These are phyloP conservation scores for Cadophora sp. DNA, from an alignment of 2,329 filamentous ascomycete genomes.

Conservation along the genomic window DNA sequence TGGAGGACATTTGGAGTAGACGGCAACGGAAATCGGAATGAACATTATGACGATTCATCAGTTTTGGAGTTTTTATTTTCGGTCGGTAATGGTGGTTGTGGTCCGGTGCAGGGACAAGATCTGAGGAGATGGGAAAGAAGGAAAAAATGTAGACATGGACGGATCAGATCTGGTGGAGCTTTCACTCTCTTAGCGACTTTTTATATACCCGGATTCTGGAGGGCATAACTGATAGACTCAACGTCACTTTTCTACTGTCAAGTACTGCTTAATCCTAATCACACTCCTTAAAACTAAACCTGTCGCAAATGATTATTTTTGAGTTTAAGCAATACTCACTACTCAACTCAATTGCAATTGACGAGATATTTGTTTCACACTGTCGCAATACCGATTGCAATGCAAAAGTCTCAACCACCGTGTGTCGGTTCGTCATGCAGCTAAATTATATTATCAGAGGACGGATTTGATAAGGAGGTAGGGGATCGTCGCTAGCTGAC, in stretches of 20 bases:
- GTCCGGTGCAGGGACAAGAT: not conserved
- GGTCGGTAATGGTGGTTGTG: not conserved
- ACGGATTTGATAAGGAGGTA: too few species aligned
- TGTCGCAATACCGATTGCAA: too few species aligned
- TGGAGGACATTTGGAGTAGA: not conserved
- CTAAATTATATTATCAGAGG: too few species aligned
- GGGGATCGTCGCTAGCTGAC: too few species aligned
- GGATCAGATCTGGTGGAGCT: not conserved
- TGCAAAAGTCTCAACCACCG: too few species aligned
- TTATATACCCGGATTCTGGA: constrained; percentile 16
- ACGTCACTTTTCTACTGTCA: constrained; percentile 11
- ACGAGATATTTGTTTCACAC: too few species aligned
- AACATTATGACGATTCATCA: constrained; percentile 6
- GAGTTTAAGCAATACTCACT: too few species aligned
- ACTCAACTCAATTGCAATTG: too few species aligned
- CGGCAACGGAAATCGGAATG: constrained; percentile 5
- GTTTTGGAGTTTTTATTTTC: constrained; percentile 1
- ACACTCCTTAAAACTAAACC: not conserved
- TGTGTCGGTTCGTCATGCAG: too few species aligned
- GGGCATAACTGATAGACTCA: constrained; percentile 12
- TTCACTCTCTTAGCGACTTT: constrained; percentile 15
- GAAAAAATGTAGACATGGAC: not conserved
- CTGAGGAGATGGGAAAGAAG: not conserved
- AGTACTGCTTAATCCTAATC: constrained; percentile 5
- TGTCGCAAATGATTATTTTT: not conserved